Percentiles rank a stretch among this genome's conserved stretches.
Evolutionary conservation across 2,329 filamentous ascomycete species (phyloP).

Genomic region (Scolecobasidium constrictum): DNA sequence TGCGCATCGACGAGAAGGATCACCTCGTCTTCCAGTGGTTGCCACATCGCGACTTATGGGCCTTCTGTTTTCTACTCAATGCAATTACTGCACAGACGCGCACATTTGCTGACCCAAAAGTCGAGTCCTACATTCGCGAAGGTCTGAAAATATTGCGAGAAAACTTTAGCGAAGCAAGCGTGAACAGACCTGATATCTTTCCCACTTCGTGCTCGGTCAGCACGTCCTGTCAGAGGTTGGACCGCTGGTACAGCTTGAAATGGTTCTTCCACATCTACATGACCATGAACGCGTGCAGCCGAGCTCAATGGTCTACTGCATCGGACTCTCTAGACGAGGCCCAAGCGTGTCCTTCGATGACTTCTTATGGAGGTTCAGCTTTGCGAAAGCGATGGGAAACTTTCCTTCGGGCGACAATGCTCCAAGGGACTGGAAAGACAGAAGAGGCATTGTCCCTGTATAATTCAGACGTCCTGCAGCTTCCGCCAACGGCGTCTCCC

Average conservation of each 20-base stretch:
- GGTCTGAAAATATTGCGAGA: slow-evolving; percentile 40
- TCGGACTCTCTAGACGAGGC: slow-evolving; percentile 46
- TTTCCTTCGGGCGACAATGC: slow-evolving; percentile 66
- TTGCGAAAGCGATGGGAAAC: slow-evolving; percentile 44
- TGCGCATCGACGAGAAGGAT: slow-evolving; percentile 26
- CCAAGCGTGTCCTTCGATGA: slow-evolving; percentile 18
- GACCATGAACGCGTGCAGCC: slow-evolving; percentile 57
- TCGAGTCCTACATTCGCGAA: slow-evolving; percentile 27
- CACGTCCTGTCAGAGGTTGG: slow-evolving; percentile 28
- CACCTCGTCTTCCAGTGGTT: slow-evolving; percentile 49
- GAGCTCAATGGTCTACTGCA: slow-evolving; percentile 59
- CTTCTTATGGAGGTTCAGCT: slow-evolving; percentile 22
- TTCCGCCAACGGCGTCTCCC: slow-evolving; percentile 24
- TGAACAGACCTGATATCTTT: slow-evolving; percentile 2
- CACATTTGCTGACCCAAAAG: slow-evolving; percentile 30
- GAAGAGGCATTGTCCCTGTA: slow-evolving; percentile 58
- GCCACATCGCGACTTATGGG: slow-evolving; percentile 47
- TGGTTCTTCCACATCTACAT: slow-evolving; percentile 63
- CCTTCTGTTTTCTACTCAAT: slow-evolving; percentile 47
- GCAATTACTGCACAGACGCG: slow-evolving; percentile 44
- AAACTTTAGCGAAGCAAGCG: slow-evolving; percentile 13
- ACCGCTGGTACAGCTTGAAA: slow-evolving; percentile 55
- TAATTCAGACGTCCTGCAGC: slow-evolving; percentile 46
- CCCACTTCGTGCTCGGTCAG: slow-evolving; percentile 16
- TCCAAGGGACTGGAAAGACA: slow-evolving; percentile 67